Conservation (phyloP, 768 basidiomycete genomes). For the Trametes cingulata region DNA sequence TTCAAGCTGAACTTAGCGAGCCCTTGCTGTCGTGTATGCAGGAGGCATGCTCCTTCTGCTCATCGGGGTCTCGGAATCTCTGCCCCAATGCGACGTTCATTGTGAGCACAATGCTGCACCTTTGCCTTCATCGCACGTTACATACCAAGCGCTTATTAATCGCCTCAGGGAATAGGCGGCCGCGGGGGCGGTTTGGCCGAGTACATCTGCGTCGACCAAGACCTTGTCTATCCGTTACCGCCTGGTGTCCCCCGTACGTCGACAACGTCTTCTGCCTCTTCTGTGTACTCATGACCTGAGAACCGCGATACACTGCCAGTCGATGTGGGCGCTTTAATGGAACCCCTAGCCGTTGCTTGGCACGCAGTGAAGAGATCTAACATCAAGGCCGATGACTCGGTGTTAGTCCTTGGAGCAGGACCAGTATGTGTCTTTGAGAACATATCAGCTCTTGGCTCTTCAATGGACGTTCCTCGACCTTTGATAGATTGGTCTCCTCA, state of each 20-base stretch:
- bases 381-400: constrained; percentile 40
- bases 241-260: constrained; percentile 39
- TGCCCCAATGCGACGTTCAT: constrained; percentile 33
- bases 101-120: constrained; percentile 28
- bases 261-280: not conserved
- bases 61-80: not conserved
- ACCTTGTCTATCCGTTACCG: constrained; percentile 42
- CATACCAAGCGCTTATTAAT: not conserved
- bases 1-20: constrained; percentile 36
- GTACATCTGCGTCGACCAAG: constrained; percentile 39
- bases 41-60: constrained; percentile 37
- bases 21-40: constrained; percentile 44
- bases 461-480: not conserved
- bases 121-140: too few species aligned
- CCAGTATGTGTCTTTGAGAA: constrained; percentile 35
- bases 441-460: too few species aligned
- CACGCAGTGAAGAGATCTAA: constrained; percentile 46
- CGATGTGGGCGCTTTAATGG: constrained; percentile 48
- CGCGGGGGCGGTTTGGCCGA: constrained; percentile 47
- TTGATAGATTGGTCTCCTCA: constrained; percentile 26
- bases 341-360: constrained; percentile 50
- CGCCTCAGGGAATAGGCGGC: constrained; percentile 39
- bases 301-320: constrained; percentile 36
- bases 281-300: not conserved
- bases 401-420: constrained; percentile 46